A percentile compares a stretch with the other conserved stretches of the same genome.
Evolutionary conservation across 2,329 filamentous ascomycete genomes (phyloP).

Genomic region (Ophiostoma sp.): DNA sequence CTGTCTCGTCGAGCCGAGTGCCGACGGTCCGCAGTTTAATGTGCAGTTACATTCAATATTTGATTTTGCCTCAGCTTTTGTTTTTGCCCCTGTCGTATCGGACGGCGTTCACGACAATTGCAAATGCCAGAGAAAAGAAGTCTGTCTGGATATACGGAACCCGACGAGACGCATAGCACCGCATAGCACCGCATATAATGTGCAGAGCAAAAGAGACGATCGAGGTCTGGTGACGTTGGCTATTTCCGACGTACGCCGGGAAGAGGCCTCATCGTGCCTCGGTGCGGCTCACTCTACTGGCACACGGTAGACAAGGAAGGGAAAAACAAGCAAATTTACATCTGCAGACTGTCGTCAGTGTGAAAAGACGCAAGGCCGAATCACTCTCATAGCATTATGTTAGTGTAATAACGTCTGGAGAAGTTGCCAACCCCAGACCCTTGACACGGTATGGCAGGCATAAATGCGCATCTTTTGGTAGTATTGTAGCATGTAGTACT

Average conservation of each 20-base stretch:
- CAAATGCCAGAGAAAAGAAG: neutral
- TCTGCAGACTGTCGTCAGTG: neutral
- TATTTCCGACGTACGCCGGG: neutral
- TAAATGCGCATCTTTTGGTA: neutral
- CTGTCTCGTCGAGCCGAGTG: neutral
- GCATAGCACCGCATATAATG: neutral
- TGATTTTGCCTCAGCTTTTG: neutral
- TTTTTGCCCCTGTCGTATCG: neutral
- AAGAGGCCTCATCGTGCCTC: slow-evolving; percentile 2
- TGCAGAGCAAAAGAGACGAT: too few relatives aligned
- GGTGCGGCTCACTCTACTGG: neutral
- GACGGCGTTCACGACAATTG: neutral
- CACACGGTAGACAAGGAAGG: neutral
- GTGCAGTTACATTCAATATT: neutral
- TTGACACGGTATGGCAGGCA: neutral
- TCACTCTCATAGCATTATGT: too few relatives aligned
- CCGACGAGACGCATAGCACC: neutral
- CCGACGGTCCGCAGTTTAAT: neutral
- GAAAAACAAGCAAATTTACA: neutral
- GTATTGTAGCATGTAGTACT: too few relatives aligned
- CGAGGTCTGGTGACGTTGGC: neutral
- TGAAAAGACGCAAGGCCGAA: neutral
- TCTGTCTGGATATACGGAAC: neutral
- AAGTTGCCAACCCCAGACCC: neutral
- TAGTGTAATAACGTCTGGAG: neutral